Conservation (phyloP, 306 rosid species). For the Inga oerstediana region DNA sequence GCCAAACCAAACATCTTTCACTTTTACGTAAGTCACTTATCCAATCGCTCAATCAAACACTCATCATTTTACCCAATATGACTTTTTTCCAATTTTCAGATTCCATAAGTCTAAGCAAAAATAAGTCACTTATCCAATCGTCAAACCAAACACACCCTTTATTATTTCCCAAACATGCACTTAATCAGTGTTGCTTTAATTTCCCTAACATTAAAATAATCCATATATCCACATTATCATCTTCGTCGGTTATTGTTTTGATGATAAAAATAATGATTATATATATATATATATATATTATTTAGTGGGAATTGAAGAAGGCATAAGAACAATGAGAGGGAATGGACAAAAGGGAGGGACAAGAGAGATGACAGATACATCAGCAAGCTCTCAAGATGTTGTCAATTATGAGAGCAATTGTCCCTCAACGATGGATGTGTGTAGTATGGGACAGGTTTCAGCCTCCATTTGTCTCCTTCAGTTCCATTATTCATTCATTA, state of each 20-base stretch:
- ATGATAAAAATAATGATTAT: neutral
- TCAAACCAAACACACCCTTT: too few relatives aligned
- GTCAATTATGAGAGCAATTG: constrained; percentile 41
- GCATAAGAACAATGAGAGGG: constrained; percentile 29
- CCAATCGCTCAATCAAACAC: too few relatives aligned
- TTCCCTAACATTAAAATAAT: neutral
- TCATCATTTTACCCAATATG: too few relatives aligned
- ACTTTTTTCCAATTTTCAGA: too few relatives aligned
- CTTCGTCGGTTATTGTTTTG: too few relatives aligned
- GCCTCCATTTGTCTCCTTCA: constrained; percentile 27
- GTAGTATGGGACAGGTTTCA: constrained; percentile 39
- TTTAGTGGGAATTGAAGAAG: neutral
- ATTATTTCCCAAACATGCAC: neutral
- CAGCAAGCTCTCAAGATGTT: constrained; percentile 33
- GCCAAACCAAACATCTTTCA: too few relatives aligned
- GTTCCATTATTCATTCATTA: neutral
- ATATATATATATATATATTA: too few relatives aligned
- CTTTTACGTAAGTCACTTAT: too few relatives aligned
- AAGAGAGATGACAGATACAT: constrained; percentile 40
- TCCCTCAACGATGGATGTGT: constrained; percentile 30
- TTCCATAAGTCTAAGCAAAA: too few relatives aligned
- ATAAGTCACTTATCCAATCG: too few relatives aligned
- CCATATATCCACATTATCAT: neutral
- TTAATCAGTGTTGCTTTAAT: neutral
- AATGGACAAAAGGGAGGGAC: constrained; percentile 51